Base-by-base conservation (phyloP, 1,284 basidiomycete species). In the Rhodotorula sp. region DNA sequence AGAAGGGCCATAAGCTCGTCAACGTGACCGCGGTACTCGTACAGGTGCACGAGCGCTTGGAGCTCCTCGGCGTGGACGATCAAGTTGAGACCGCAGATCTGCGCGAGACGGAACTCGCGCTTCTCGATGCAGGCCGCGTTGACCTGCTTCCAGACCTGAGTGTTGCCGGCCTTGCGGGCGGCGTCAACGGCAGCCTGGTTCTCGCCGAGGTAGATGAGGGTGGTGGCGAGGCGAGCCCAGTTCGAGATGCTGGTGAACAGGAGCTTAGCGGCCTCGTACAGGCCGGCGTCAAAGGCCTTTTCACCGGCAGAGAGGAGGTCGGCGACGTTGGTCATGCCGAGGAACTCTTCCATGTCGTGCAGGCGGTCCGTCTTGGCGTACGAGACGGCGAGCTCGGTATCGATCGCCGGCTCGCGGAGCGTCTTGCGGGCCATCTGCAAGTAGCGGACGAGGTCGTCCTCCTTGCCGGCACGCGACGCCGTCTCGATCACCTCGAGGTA, bases 111-210 rank as follows among this genome's bases (percentile, higher is more conserved):
- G 88, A 98, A 99, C 81, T 99, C 97, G 75, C 87, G 85, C 85
- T 98, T 97, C 85, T 97, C 94, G 68, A 99, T 89, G 84, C 97
- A 99, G 56, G 97, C 97, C 31, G 94, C 92, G 78, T 99, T 96
- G 71, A 99, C 97, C 83, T 99, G 97, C 84, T 98, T 98, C 97
- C 97, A 99, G n/a, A 99, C 97, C 90, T 97, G 93, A 16, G 97
- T 99, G 82, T 99, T 99, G 47, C 97, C 97, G 26, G 97, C 97
- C 82, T 99, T 99, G 75, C 97, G 87, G 26, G 97, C 97, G 75
- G 96, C 97, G 83, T 99, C 97, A 26, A 99, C 97, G 26, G 97
- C 97, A 65, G 92, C 88, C 83, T 98, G 96, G 82, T 97, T 98
- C 84, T 99, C 96, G 68, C 93, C 92, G 63, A 99, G 87, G 84